Base-by-base conservation (phyloP, 2,329 filamentous ascomycete genomes). In the Alternaria atra region DNA sequence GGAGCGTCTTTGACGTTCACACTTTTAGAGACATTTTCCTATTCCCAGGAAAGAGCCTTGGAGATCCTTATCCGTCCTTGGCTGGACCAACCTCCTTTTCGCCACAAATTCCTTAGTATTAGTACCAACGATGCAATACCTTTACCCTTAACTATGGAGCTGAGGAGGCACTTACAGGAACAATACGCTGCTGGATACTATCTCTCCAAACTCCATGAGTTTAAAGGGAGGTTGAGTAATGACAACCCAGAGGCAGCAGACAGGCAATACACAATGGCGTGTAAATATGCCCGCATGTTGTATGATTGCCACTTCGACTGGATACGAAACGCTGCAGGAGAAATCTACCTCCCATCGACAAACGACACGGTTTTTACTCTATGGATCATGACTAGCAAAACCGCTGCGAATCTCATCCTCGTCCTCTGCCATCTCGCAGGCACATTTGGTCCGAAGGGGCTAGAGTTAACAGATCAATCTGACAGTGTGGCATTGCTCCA, bases 51-150 rank as follows among this genome's bases (percentile, higher is more conserved):
- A 29, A 40, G 47, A 43, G 59, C 54, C 15, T n/a, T 50, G 17
- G 55, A 58, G 23, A 20, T 58, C 7, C 54, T 61, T 15, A 34
- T 58, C 5, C 2, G 23, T 5, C 59, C 54, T 35, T 58, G 46
- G 34, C n/a, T 52, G 27, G 10, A 43, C 20, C 5, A 5, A 15
- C 8, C 48, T 12, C 8, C 20, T 23, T 4, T 13, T 20, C 15
- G 20, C 29, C 7, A n/a, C 5, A 25, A 2, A 35, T 61, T 51
- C 30, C 32, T 40, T 32, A 37, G 43, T 39, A 12, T 61, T 20
- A 48, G 4, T 12, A 48, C 46, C 46, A 48, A 48, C 15, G 17
- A 48, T 17, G 32, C 13, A 4, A 48, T 48, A 32, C 20, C 46
- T 25, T 34, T 17, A 34, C 46, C 5, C 9, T 13, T 32, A 17